Conservation (phyloP, 2,329 filamentous ascomycete species). For the Microdochium nivale region DNA sequence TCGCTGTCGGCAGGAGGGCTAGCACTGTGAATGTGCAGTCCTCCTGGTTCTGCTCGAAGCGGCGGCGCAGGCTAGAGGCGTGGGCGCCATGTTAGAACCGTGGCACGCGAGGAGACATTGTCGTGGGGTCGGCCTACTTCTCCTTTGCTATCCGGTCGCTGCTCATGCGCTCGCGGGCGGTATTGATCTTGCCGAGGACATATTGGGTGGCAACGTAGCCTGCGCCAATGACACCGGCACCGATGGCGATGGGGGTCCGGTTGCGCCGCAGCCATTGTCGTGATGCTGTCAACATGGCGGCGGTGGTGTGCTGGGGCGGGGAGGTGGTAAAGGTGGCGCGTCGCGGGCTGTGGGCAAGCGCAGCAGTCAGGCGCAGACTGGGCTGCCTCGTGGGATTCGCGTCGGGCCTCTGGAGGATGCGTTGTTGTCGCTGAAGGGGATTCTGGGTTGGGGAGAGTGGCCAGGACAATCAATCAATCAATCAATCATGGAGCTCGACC, state of each 20-base stretch:
- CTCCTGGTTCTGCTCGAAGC: conserved; percentile 98
- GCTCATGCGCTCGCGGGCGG: conserved; percentile 92
- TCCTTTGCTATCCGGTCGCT: conserved; percentile 93
- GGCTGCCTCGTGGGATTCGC: no score
- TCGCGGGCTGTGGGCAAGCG: background rate
- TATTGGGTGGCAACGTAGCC: conserved; percentile 92
- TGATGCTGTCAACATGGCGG: conserved; percentile 57
- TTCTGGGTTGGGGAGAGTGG: no score
- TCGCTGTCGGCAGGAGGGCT: conserved; percentile 86
- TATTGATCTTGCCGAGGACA: conserved; percentile 81
- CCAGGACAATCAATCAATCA: no score
- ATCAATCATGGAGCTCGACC: background rate
- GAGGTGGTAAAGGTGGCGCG: background rate
- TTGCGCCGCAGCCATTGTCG: conserved; percentile 91
- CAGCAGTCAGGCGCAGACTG: no score
- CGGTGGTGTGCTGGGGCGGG: background rate
- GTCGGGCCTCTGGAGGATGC: no score
- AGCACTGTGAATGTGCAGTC: conserved; percentile 97
- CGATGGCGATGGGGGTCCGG: conserved; percentile 80
- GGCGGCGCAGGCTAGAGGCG: conserved; percentile 66
- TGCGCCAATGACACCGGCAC: conserved; percentile 76
- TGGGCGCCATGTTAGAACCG: background rate
- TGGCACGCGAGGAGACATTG: background rate
- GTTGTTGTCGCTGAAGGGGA: no score
- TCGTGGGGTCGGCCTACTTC: conserved; percentile 54